These are phyloP conservation scores for Heracleum sosnowskyi DNA, from an alignment of 129 eudicot species.

Conservation along the genomic window DNA sequence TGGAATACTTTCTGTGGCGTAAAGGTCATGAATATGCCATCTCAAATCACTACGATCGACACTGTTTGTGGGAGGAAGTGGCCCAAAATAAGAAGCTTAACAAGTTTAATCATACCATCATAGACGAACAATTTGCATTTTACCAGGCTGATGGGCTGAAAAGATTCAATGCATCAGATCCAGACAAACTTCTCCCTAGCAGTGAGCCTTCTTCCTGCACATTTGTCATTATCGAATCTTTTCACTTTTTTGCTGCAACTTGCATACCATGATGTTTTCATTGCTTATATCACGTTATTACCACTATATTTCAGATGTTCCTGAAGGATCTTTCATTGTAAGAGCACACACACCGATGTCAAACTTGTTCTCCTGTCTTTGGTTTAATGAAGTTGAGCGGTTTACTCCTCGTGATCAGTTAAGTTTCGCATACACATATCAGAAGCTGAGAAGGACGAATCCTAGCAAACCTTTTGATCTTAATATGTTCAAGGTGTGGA, in stretches of 20 bases:
- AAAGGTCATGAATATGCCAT: slow-evolving; percentile 90
- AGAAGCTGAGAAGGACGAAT: slow-evolving; percentile 76
- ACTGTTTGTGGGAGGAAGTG: slow-evolving; percentile 98
- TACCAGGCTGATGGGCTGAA: slow-evolving; percentile 92
- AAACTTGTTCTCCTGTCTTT: slow-evolving; percentile 92
- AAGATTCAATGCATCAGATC: slow-evolving; percentile 67
- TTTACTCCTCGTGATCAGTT: slow-evolving; percentile 98
- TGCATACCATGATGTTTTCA: not conserved
- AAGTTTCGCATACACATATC: slow-evolving; percentile 96
- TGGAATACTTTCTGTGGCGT: slow-evolving; percentile 89
- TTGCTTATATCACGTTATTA: not conserved
- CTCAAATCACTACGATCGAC: slow-evolving; percentile 95
- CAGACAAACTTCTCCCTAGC: slow-evolving; percentile 88
- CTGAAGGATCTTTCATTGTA: slow-evolving; percentile 94
- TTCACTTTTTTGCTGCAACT: not conserved
- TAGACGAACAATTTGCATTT: slow-evolving; percentile 81
- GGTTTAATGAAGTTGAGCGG: slow-evolving; percentile 98
- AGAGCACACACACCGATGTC: slow-evolving; percentile 99
- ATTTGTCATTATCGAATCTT: not conserved
- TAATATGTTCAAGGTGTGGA: slow-evolving; percentile 90
- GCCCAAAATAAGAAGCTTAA: slow-evolving; percentile 95
- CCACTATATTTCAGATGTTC: slow-evolving; percentile 62
- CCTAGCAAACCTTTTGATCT: slow-evolving; percentile 81
- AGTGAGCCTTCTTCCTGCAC: slow-evolving; percentile 36
- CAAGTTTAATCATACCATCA: slow-evolving; percentile 82